phyloP scores from a whole-genome alignment of 2,329 filamentous ascomycete genomes.

The Annulohypoxylon truncatum region DNA sequence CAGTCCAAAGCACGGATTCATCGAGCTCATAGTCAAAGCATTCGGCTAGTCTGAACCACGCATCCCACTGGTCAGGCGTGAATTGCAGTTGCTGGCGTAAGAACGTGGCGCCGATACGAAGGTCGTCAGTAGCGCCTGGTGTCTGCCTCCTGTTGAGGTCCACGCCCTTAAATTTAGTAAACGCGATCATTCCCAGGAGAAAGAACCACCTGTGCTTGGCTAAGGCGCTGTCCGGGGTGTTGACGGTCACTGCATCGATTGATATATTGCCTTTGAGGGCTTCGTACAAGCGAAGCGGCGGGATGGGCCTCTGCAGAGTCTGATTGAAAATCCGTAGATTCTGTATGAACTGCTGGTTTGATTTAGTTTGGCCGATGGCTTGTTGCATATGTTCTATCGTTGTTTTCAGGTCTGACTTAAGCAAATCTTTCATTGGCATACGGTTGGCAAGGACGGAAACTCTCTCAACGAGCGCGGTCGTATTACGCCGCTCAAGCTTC shows the following conservation, averaged over 20 bases:
- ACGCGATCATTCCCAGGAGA: constrained; percentile 85
- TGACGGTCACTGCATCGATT: constrained; percentile 77
- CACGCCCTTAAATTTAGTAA: constrained; percentile 82
- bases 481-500: constrained; percentile 81
- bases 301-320: constrained; percentile 85
- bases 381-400: constrained; percentile 95
- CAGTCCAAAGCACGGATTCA: constrained; percentile 87
- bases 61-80: constrained; percentile 85
- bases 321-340: constrained; percentile 86
- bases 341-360: constrained; percentile 82
- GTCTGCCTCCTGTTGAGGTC: constrained; percentile 80
- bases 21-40: constrained; percentile 90
- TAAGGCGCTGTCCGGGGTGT: constrained; percentile 74
- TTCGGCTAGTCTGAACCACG: constrained; percentile 89
- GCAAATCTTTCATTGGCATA: constrained; percentile 88
- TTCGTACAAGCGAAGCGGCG: constrained; percentile 81
- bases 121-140: constrained; percentile 82
- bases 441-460: constrained; percentile 83
- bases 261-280: constrained; percentile 83
- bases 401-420: constrained; percentile 89
- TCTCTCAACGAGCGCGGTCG: constrained; percentile 84
- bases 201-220: constrained; percentile 93
- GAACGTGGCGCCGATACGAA: constrained; percentile 83
- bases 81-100: constrained; percentile 86
- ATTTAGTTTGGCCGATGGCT: constrained; percentile 82